Evolutionary conservation across 2,329 filamentous ascomycete genomes (phyloP), one percentile per base, ranked within the genome.

Genomic region (Cordyceps sp.): DNA sequence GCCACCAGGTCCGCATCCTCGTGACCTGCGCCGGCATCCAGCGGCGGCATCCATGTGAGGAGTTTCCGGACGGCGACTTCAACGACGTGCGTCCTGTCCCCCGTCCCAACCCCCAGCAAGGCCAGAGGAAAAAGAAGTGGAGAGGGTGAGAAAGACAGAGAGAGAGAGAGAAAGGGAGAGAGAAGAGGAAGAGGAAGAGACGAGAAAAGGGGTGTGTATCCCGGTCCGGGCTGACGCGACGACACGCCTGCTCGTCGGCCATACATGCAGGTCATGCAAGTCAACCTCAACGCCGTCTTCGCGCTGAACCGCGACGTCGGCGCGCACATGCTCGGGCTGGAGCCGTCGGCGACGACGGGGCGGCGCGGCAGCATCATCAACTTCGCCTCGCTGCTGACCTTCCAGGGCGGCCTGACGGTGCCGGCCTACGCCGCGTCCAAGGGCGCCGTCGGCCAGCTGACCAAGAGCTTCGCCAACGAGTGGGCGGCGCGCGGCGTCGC

Each of bases 1-100:
- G 67, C 30, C 64, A 74, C 49, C 48, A 71, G 47, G 71, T 92
- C 39, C 69, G 81, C 47, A 81, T 92, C 46, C 69, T 93, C 7
- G 59, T 93, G 44, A 93, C 86, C 59, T 88, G 81, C 57, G 85
- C 80, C 14, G 85, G 85, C 18, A 86, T 93, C 48, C 85, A 93
- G 54, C 67, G 74, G 39, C 67, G 84, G 12, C 79, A 90, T 52
- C 72, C 80, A 0, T 73, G 77, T 27, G 72, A 84, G 44, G 54
- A 67, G 36, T 93, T 93, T 48, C 82, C 82, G 0, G 71, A 79
- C 48, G 57, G 61, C 28, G 81, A 90, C 58, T 92, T 83, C 68
- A 68, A 78, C 47, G 71, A 78, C 45, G 70, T 70, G 35, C 31
- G 47, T 43, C 26, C 23, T 6, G 13, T 7, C 7, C 7, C 21